phyloP scores from a whole-genome alignment of 345 rosid genomes.

The Carallia pectinifolia region DNA sequence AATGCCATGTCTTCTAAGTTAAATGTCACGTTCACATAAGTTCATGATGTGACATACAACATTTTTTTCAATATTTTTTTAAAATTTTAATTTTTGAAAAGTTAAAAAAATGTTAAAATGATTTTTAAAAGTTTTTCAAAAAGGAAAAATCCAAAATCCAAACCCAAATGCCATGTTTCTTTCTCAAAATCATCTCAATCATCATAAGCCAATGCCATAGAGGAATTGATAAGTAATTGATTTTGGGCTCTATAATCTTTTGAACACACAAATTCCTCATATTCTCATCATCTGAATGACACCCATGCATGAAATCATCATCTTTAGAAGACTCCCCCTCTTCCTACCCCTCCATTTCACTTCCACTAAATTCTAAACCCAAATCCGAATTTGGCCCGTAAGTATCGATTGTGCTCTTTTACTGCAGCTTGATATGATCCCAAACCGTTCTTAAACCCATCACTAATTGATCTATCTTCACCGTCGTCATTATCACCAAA shows the following conservation, averaged over 20 bases:
- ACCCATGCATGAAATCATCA: conserved; percentile 51
- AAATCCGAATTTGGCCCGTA: conserved; percentile 26
- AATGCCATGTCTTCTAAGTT: too few species aligned
- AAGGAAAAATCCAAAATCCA: too few species aligned
- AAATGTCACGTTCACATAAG: too few species aligned
- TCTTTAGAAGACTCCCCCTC: conserved; percentile 44
- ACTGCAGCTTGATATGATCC: conserved; percentile 10
- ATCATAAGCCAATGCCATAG: conserved; percentile 74
- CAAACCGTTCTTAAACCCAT: conserved; percentile 9
- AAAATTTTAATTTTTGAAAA: too few species aligned
- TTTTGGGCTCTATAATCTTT: conserved; percentile 27
- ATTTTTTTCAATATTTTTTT: too few species aligned
- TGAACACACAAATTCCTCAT: conserved; percentile 26
- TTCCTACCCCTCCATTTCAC: conserved; percentile 31
- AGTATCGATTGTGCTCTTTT: conserved; percentile 15
- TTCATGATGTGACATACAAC: too few species aligned
- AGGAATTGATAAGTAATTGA: conserved; percentile 64
- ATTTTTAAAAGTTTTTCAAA: too few species aligned
- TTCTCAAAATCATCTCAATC: conserved; percentile 92
- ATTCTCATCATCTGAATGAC: conserved; percentile 51
- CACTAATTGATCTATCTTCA: conserved; percentile 10
- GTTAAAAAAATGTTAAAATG: too few species aligned
- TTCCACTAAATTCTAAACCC: conserved; percentile 13
- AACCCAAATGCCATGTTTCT: conserved; percentile 33
- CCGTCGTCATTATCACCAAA: conserved; percentile 11